phyloP scores from a whole-genome alignment of 495 filamentous ascomycete genomes.

The Penicillium flavigenum region DNA sequence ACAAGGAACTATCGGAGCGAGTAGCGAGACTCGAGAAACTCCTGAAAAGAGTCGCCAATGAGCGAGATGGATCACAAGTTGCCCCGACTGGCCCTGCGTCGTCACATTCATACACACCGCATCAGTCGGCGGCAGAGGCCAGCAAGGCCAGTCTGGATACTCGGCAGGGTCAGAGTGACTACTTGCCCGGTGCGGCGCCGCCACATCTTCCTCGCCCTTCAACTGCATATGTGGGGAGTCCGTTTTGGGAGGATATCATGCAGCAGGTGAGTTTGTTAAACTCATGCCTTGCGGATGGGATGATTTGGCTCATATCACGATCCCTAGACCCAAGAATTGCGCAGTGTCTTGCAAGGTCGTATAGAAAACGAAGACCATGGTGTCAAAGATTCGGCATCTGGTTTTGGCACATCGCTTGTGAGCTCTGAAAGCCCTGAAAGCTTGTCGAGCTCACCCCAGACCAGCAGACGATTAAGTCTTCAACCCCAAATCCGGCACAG shows the following conservation, averaged over 20 bases:
- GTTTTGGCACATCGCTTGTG: constrained; percentile 18
- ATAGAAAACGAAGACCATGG: constrained; percentile 21
- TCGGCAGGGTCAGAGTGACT: constrained; percentile 12
- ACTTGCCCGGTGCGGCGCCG: not conserved
- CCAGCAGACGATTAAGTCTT: constrained; percentile 9
- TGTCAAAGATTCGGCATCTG: constrained; percentile 4
- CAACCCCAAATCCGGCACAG: constrained; percentile 14
- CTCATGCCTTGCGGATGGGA: not conserved
- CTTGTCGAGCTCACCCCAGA: constrained; percentile 12
- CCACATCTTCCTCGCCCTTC: constrained; percentile 20
- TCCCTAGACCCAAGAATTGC: constrained; percentile 24
- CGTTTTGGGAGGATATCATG: constrained; percentile 39
- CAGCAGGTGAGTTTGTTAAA: constrained; percentile 28
- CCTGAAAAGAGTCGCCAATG: constrained; percentile 21
- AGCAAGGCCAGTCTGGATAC: constrained; percentile 11
- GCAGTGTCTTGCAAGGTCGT: constrained; percentile 25
- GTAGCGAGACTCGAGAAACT: constrained; percentile 35
- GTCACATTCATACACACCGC: not conserved
- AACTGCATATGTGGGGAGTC: constrained; percentile 25
- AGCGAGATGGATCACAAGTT: constrained; percentile 4
- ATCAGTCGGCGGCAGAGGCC: not conserved
- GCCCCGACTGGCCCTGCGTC: no score
- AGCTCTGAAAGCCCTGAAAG: constrained; percentile 26
- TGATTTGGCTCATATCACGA: not conserved
- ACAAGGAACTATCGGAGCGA: constrained; percentile 28